Base-by-base conservation (phyloP, 176 grass and related monocot genomes). In the Cymbopogon citratus region DNA sequence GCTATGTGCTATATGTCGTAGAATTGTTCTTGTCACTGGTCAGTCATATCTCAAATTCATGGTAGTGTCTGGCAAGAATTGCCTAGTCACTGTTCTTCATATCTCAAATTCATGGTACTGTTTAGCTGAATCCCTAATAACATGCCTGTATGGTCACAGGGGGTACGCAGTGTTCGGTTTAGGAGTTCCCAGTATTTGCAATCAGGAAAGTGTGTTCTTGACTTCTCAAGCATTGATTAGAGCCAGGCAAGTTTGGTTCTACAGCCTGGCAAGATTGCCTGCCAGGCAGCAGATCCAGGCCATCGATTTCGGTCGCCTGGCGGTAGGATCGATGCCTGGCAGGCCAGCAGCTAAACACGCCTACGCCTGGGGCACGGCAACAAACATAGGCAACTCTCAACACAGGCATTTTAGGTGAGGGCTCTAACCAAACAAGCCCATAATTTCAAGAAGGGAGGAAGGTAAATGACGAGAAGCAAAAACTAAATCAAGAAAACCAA, bases 401-500 rank as follows among this genome's bases (percentile, higher is more conserved):
- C 7, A 16, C 46, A 49, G 46, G 46, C 14, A 49, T 16, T 49
- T 16, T 16, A 15, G 46, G 13, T 16, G 46, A 18, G 15, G 48
- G 16, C 16, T 19, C 48, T 51, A 51, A 51, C 52, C 52, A 23
- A 57, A 57, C 52, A 57, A 57, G 21, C 21, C 52, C 52, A 18
- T 66, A 77, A 15, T 15, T 38, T 74, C 54, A 48, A 12, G 2
- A 12, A 79, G 16, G 48, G 48, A 48, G 16, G 40, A 71, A 75
- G 72, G 15, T 28, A 88, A 38, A 18, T 61, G n/a, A 40, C 64
- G 48, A 57, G 52, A 57, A 57, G 52, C 52, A 57, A n/a, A 56
- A 57, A 23, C 21, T 23, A 57, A 19, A 79, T 83, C 12, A 71
- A 72, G 19, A 71, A 85, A 59, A n/a, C 72, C 24, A 57, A 9